Evolutionary conservation across 495 filamentous ascomycete species (phyloP).

Genomic region (Aspergillus bertholletiae): DNA sequence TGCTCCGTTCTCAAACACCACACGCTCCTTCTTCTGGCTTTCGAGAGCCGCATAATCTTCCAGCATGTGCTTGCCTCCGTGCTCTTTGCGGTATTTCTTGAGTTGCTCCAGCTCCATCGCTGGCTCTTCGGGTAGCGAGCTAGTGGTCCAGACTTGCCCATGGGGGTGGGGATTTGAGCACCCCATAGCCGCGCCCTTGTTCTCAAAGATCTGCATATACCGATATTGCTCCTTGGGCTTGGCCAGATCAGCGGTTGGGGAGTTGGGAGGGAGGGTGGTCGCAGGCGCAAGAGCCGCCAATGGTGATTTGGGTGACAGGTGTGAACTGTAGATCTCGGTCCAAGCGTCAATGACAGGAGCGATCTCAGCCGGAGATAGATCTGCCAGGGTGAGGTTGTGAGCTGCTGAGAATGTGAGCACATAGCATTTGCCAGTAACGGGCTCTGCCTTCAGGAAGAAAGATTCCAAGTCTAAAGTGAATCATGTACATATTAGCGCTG

Average conservation of each 20-base stretch:
- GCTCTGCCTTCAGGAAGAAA: slow-evolving; percentile 77
- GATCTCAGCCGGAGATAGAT: slow-evolving; percentile 67
- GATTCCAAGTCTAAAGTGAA: slow-evolving; percentile 57
- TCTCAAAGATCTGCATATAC: slow-evolving; percentile 99
- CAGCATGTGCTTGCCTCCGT: slow-evolving; percentile 70
- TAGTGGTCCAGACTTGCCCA: slow-evolving; percentile 95
- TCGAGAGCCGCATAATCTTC: slow-evolving; percentile 86
- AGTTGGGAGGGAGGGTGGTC: slow-evolving; percentile 44
- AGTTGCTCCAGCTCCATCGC: slow-evolving; percentile 72
- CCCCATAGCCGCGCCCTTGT: slow-evolving; percentile 97
- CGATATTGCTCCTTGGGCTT: slow-evolving; percentile 74
- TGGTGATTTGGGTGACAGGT: slow-evolving; percentile 70
- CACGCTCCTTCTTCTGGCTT: slow-evolving; percentile 72
- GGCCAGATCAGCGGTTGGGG: slow-evolving; percentile 39
- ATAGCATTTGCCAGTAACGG: slow-evolving; percentile 95
- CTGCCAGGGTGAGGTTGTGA: slow-evolving; percentile 89
- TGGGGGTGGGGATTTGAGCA: slow-evolving; percentile 99
- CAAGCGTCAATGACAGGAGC: slow-evolving; percentile 77
- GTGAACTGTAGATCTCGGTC: slow-evolving; percentile 81
- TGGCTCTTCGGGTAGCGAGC: slow-evolving; percentile 83
- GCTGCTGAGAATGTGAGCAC: slow-evolving; percentile 89
- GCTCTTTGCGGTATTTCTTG: slow-evolving; percentile 66
- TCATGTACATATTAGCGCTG: background rate
- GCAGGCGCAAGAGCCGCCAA: slow-evolving; percentile 49
- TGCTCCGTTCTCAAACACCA: slow-evolving; percentile 78